A percentile compares a stretch with the other conserved stretches of the same genome.
Evolutionary conservation across 352 stramenopile species (phyloP).

Genomic region (Globisporangium recalcitrans): DNA sequence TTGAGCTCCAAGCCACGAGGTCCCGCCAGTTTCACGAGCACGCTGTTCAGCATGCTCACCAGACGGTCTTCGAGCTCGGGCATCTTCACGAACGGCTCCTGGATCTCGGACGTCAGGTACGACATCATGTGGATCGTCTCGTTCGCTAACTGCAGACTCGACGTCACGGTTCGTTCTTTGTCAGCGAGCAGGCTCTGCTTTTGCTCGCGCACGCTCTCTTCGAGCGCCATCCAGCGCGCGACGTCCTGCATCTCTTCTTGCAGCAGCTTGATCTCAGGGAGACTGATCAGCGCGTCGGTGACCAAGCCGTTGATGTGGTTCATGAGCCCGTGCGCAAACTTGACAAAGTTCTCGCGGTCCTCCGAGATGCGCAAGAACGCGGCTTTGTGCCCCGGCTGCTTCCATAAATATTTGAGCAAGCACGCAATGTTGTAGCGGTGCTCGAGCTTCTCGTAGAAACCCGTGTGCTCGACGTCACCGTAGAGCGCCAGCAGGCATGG

Average conservation of each 20-base stretch:
- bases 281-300: constrained; percentile 92
- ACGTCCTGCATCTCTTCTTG: constrained; percentile 90
- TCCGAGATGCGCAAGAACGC: constrained; percentile 93
- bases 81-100: constrained; percentile 91
- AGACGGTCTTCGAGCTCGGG: constrained; percentile 92
- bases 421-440: constrained; percentile 96
- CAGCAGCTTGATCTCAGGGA: constrained; percentile 93
- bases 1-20: constrained; percentile 93
- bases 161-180: constrained; percentile 90
- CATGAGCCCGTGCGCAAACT: constrained; percentile 98
- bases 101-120: constrained; percentile 93
- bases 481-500: constrained; percentile 96
- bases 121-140: constrained; percentile 98
- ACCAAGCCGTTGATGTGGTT: constrained; percentile 99
- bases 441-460: constrained; percentile 97
- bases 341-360: constrained; percentile 93
- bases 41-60: constrained; percentile 95
- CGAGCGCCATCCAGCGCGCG: constrained; percentile 64
- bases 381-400: constrained; percentile 89
- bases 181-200: constrained; percentile 83
- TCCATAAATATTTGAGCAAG: constrained; percentile 97
- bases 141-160: constrained; percentile 93
- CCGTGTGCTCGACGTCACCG: constrained; percentile 97
- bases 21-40: constrained; percentile 94
- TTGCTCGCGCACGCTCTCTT: constrained; percentile 89